Conservation (phyloP, 208 protist genomes). For the Crithidia thermophila region DNA sequence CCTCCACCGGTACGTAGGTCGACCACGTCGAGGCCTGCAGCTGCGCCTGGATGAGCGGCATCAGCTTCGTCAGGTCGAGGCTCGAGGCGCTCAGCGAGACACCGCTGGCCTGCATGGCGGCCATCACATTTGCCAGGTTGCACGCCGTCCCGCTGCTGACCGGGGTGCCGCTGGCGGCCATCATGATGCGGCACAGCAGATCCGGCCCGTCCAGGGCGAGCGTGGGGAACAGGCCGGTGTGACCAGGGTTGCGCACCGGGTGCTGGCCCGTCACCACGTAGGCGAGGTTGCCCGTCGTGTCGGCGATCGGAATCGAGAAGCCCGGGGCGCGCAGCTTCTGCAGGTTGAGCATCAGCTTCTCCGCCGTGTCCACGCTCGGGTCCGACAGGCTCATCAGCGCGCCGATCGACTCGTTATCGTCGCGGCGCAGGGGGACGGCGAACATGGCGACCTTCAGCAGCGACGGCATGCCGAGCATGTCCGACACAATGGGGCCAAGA, state of each 20-base stretch:
- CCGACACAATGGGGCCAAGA: slow-evolving; percentile 52
- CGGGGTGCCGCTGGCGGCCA: background rate
- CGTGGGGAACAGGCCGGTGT: slow-evolving; percentile 56
- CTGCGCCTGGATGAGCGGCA: slow-evolving; percentile 10
- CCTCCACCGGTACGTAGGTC: slow-evolving; percentile 33
- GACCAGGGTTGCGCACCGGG: slow-evolving; percentile 31
- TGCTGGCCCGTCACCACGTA: slow-evolving; percentile 59
- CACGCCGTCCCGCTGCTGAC: background rate
- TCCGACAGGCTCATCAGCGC: slow-evolving; percentile 43
- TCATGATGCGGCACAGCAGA: slow-evolving; percentile 19
- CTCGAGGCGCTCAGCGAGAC: slow-evolving; percentile 7
- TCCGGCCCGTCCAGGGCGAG: slow-evolving; percentile 26
- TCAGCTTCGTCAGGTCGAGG: slow-evolving; percentile 12
- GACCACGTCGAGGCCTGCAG: slow-evolving; percentile 17
- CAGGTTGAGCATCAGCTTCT: slow-evolving; percentile 52
- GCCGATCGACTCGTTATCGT: slow-evolving; percentile 44
- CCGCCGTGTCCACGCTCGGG: slow-evolving; percentile 36
- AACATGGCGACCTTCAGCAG: slow-evolving; percentile 42
- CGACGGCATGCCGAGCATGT: slow-evolving; percentile 42
- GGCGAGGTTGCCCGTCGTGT: slow-evolving; percentile 50
- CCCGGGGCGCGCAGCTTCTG: slow-evolving; percentile 45
- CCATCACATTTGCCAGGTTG: slow-evolving; percentile 14
- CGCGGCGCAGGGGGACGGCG: slow-evolving; percentile 40
- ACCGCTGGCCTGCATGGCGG: slow-evolving; percentile 8
- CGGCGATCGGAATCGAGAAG: slow-evolving; percentile 63